phyloP scores from a whole-genome alignment of 345 rosid genomes.

The Salix caprea region DNA sequence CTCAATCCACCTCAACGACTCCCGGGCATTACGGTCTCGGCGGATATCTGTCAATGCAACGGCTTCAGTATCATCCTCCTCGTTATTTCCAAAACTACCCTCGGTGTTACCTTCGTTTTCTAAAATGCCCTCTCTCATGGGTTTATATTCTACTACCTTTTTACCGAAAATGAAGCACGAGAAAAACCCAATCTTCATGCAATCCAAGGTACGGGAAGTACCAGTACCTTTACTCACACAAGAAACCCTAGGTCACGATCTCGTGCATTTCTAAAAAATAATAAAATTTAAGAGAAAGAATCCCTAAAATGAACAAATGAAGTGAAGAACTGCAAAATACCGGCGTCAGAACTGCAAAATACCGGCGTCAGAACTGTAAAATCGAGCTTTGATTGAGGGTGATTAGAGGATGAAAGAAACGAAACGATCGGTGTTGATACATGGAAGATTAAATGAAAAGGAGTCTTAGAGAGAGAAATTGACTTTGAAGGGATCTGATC shows the following conservation, averaged over 20 bases:
- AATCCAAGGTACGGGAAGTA: conserved; percentile 25
- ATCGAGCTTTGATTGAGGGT: neutral
- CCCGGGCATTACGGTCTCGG: conserved; percentile 10
- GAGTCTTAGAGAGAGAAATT: neutral
- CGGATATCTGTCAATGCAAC: conserved; percentile 3
- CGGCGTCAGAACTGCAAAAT: conserved; percentile 1
- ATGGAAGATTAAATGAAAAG: neutral
- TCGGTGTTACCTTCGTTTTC: conserved; percentile 31
- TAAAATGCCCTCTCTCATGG: conserved; percentile 36
- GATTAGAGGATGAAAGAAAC: neutral
- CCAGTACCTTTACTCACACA: neutral
- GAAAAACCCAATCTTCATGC: conserved; percentile 94
- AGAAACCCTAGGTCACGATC: conserved; percentile 60
- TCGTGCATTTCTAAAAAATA: conserved; percentile 28
- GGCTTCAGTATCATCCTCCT: conserved; percentile 8
- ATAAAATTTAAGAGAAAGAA: neutral
- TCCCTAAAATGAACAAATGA: conserved; percentile 18
- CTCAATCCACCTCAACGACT: conserved; percentile 27
- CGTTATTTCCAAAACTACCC: conserved; percentile 24
- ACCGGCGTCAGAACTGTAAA: neutral
- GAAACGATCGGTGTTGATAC: conserved; percentile 7
- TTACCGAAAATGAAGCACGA: conserved; percentile 57
- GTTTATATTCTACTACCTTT: conserved; percentile 15
- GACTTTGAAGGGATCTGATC: conserved; percentile 35
- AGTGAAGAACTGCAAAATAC: conserved; percentile 3